Evolutionary conservation across 1,284 basidiomycete species (phyloP).

Genomic region (Afroboletus lepidellus): DNA sequence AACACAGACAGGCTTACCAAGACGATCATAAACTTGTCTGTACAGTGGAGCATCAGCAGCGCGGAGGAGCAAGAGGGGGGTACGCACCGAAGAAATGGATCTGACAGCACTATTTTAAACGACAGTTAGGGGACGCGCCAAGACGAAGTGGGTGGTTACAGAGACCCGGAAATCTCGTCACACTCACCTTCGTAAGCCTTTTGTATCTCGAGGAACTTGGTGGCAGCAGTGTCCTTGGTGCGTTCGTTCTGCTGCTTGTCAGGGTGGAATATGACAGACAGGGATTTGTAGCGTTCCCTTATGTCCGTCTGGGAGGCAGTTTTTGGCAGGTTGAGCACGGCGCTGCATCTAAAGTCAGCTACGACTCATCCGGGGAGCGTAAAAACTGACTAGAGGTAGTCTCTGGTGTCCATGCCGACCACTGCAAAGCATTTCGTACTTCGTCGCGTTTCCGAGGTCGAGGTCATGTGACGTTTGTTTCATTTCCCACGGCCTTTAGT

Average conservation of each 20-base stretch:
- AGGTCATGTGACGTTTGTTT: constrained; percentile 23
- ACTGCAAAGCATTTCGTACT: background rate
- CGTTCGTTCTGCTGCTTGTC: constrained; percentile 73
- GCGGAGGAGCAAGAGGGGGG: constrained; percentile 2
- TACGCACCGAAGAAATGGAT: constrained; percentile 66
- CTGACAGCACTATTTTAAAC: constrained; percentile 58
- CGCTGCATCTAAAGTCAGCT: constrained; percentile 30
- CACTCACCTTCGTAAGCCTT: constrained; percentile 74
- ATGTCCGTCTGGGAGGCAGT: constrained; percentile 67
- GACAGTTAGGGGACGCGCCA: constrained; percentile 13
- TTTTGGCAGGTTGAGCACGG: constrained; percentile 66
- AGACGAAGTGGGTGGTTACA: constrained; percentile 2
- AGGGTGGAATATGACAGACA: constrained; percentile 83
- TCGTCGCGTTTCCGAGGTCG: background rate
- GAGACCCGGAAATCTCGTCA: background rate
- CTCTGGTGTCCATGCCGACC: constrained; percentile 11
- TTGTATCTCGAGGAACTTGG: constrained; percentile 71
- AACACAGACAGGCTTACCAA: constrained; percentile 47
- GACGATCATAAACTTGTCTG: constrained; percentile 71
- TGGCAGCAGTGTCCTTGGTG: constrained; percentile 58
- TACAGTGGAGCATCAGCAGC: constrained; percentile 14
- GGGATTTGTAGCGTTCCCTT: constrained; percentile 65
- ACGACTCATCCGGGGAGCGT: background rate
- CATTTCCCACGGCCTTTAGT: constrained; percentile 5
- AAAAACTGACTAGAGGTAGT: constrained; percentile 26